These are phyloP conservation scores for Wickerhamomyces subpelliculosus DNA, from an alignment of 805 yeast species.

Conservation along the genomic window DNA sequence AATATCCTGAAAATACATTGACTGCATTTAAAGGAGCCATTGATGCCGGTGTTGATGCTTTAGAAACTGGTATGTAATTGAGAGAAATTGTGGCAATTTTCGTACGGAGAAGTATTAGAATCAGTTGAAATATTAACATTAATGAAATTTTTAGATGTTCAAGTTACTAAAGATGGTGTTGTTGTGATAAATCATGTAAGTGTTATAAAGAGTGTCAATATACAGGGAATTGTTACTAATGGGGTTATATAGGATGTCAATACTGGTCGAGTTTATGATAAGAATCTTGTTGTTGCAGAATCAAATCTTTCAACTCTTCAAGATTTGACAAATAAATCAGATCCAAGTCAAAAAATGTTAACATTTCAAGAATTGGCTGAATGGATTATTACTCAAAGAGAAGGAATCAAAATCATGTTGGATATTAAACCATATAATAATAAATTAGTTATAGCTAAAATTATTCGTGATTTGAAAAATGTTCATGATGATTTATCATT, in stretches of 20 bases:
- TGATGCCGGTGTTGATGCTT: slow-evolving; percentile 34
- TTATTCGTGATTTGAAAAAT: slow-evolving; percentile 28
- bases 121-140: no score
- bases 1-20: slow-evolving; percentile 40
- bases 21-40: slow-evolving; percentile 40
- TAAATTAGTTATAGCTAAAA: slow-evolving; percentile 33
- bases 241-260: slow-evolving; percentile 29
- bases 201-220: background rate
- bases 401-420: slow-evolving; percentile 31
- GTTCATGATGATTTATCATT: slow-evolving; percentile 31
- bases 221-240: background rate
- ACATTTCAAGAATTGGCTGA: slow-evolving; percentile 33
- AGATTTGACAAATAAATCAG: slow-evolving; percentile 26
- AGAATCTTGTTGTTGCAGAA: slow-evolving; percentile 29
- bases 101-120: no score
- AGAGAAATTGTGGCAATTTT: background rate
- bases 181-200: slow-evolving; percentile 45
- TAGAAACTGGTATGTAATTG: slow-evolving; percentile 36
- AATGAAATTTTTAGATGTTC: slow-evolving; percentile 47
- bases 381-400: slow-evolving; percentile 26
- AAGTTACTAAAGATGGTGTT: slow-evolving; percentile 44
- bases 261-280: slow-evolving; percentile 43
- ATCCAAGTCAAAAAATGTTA: slow-evolving; percentile 30
- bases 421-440: slow-evolving; percentile 45
- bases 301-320: slow-evolving; percentile 30